Evolutionary conservation across 345 rosid species (phyloP), one percentile per base, ranked within the genome.

Genomic region (Balakata baccata): DNA sequence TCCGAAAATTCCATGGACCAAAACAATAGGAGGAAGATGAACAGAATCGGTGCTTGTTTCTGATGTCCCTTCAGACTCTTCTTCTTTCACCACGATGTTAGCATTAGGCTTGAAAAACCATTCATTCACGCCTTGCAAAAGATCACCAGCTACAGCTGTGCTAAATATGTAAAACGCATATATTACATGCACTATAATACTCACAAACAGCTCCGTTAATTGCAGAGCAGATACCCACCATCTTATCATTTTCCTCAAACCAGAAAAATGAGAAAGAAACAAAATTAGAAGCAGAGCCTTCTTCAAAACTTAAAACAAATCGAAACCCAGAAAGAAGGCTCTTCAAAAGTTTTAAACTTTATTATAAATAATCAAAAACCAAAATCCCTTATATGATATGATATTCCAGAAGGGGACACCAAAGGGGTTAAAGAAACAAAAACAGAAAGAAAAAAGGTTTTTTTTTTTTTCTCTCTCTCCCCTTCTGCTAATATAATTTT

Each of bases 1-100:
- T 68, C 99, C 99, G 64, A 96, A 96, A 83, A 96, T 93, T 59
- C 99, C 99, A 82, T 96, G 99, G 38, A 96, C 93, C 61, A 96
- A 65, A 47, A 96, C 99, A 74, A 96, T 91, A 23, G 98, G 98
- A 82, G 96, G 90, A 79, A 93, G 56, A 78, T 74, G 85, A 78
- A 47, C 75, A 61, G 53, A 78, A 63, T 69, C 72, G 23, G 79
- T 72, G 23, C 80, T 58, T 8, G 75, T 62, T 23, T 16, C 13
- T 9, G 58, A 60, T 25, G 45, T 50, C 45, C 22, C 71, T 37
- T 25, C 34, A 41, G 74, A 70, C 18, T 75, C 83, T 23, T 81
- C 85, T 18, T 77, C 84, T 75, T 83, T 86, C 9, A 79, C 78
- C 70, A 70, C 83, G 71, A 81, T 10, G 76, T 80, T 73, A 49